Conservation (phyloP, 2,329 filamentous ascomycete species). For the Aphanoascus verrucosus region DNA sequence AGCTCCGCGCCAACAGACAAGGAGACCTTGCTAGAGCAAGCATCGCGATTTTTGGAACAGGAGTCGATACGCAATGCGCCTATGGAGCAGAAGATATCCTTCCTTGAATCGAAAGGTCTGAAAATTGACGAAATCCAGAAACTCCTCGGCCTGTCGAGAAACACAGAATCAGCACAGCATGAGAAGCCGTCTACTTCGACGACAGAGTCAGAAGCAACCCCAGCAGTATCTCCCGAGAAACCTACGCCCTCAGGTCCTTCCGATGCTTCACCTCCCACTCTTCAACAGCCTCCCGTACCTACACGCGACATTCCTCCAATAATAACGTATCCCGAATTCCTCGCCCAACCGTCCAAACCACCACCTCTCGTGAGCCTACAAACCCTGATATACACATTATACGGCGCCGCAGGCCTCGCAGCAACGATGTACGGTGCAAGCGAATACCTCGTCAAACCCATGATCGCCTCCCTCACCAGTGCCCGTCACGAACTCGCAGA, state of each 20-base stretch:
- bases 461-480: constrained; percentile 44
- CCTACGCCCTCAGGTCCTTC: background rate
- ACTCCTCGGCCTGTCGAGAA: constrained; percentile 44
- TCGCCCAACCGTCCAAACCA: constrained; percentile 34
- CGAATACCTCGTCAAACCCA: constrained; percentile 49
- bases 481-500: constrained; percentile 48
- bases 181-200: constrained; percentile 7
- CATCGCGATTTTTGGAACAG: constrained; percentile 64
- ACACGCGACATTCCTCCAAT: constrained; percentile 43
- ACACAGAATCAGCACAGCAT: constrained; percentile 21
- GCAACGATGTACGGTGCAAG: constrained; percentile 48
- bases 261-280: constrained; percentile 3
- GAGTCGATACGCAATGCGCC: constrained; percentile 59
- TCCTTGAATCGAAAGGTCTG: constrained; percentile 68
- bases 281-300: constrained; percentile 11
- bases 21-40: constrained; percentile 50
- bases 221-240: background rate
- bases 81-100: constrained; percentile 61
- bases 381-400: constrained; percentile 44
- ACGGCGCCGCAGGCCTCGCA: constrained; percentile 45
- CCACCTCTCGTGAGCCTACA: no score
- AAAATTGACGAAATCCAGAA: constrained; percentile 54
- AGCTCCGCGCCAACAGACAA: constrained; percentile 11
- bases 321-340: constrained; percentile 57
- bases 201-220: background rate